These are phyloP conservation scores for Metarhizium sp. DNA, from an alignment of 2,329 filamentous ascomycete genomes.

Conservation along the genomic window DNA sequence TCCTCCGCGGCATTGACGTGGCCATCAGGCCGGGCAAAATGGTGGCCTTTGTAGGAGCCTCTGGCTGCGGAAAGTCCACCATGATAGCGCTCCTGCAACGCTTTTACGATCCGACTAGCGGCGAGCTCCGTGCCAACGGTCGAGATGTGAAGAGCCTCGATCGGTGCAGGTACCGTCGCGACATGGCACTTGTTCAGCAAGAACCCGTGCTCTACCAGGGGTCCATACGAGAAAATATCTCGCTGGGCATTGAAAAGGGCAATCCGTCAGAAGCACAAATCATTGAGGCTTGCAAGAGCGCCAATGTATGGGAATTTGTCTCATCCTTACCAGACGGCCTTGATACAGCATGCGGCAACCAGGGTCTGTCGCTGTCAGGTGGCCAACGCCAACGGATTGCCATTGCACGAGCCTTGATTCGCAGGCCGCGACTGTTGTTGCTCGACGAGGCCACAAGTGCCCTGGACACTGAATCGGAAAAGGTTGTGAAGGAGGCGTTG, in stretches of 20 bases:
- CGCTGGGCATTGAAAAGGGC: conserved; percentile 31
- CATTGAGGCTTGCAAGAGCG: conserved; percentile 39
- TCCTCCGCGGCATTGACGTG: conserved; percentile 30
- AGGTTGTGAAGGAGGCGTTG: conserved; percentile 54
- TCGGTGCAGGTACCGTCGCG: conserved; percentile 21
- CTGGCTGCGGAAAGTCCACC: conserved; percentile 52
- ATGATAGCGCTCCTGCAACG: conserved; percentile 43
- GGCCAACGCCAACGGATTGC: conserved; percentile 65
- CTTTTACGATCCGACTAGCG: conserved; percentile 29
- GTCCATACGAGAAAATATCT: conserved; percentile 46
- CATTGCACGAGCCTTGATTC: conserved; percentile 62
- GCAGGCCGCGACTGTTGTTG: conserved; percentile 55
- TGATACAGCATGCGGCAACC: conserved; percentile 53
- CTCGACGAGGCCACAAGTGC: conserved; percentile 62
- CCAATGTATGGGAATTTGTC: conserved; percentile 49
- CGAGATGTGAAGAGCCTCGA: conserved; percentile 20
- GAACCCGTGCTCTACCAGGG: conserved; percentile 35
- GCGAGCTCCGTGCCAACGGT: conserved; percentile 19
- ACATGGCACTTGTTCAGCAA: conserved; percentile 31
- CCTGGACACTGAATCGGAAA: conserved; percentile 58
- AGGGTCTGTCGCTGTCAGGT: conserved; percentile 60
- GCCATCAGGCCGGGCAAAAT: conserved; percentile 35
- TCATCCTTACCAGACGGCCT: conserved; percentile 49
- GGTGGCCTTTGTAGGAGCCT: conserved; percentile 46
- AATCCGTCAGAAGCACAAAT: conserved; percentile 28